Percentiles rank a stretch among this genome's conserved stretches.
Conservation (phyloP, 139 green algal genomes). For the Marvania coccoides region DNA sequence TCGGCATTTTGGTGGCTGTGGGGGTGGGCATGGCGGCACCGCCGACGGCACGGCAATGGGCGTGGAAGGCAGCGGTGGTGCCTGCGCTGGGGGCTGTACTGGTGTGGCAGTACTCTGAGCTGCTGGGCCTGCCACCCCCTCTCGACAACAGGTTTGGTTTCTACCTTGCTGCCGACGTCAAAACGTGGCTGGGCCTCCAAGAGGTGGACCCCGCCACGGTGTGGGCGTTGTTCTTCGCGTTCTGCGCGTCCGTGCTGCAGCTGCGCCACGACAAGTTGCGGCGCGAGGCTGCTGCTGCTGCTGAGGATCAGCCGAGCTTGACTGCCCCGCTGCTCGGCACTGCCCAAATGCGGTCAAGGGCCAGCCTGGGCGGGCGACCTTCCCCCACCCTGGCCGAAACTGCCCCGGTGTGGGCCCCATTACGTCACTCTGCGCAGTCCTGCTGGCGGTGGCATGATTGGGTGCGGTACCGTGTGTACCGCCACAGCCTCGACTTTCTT, state of each 20-base stretch:
- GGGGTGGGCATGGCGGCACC: constrained; percentile 32
- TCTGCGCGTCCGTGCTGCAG: constrained; percentile 28
- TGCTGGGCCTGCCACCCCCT: constrained; percentile 28
- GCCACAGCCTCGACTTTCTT: constrained; percentile 41
- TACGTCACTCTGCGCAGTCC: neutral
- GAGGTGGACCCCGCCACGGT: constrained; percentile 13
- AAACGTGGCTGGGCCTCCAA: constrained; percentile 40
- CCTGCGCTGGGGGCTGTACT: constrained; percentile 29
- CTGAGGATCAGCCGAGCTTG: constrained; percentile 14
- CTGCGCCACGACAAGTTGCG: constrained; percentile 4
- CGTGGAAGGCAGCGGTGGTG: constrained; percentile 29
- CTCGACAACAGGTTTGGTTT: too few relatives aligned
- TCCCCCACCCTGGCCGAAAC: too few relatives aligned
- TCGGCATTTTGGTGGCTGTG: constrained; percentile 34
- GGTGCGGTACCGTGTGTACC: constrained; percentile 39
- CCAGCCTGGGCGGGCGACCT: too few relatives aligned
- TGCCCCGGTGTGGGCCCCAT: neutral
- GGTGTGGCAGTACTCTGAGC: constrained; percentile 38
- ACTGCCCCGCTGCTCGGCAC: neutral
- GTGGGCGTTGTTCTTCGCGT: constrained; percentile 42
- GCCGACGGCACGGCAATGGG: neutral
- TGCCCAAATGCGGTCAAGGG: neutral
- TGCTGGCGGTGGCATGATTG: constrained; percentile 44
- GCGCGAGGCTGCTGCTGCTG: neutral
- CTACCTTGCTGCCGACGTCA: neutral